Conservation (phyloP, 495 filamentous ascomycete species). For the Xylaria flabelliformis region DNA sequence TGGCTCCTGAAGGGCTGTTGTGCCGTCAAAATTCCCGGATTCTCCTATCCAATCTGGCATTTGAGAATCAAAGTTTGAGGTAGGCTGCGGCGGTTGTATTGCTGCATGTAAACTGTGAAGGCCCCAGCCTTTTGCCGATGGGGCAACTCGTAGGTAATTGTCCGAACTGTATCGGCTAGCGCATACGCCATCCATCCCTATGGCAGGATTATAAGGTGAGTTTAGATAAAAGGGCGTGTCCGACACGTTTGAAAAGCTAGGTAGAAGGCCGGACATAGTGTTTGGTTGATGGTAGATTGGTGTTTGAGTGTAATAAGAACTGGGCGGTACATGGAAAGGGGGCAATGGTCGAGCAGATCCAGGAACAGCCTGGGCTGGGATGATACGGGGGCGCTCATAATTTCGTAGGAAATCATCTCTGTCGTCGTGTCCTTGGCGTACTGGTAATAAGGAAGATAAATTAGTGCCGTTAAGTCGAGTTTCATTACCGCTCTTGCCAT, state of each 20-base stretch:
- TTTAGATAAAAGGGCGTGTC: constrained; percentile 22
- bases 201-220: constrained; percentile 12
- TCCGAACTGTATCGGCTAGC: constrained; percentile 21
- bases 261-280: constrained; percentile 14
- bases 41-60: constrained; percentile 25
- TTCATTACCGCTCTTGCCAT: neutral
- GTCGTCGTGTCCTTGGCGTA: neutral
- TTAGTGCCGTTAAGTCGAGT: neutral
- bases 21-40: neutral
- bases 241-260: constrained; percentile 22
- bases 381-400: neutral
- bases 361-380: neutral
- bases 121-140: constrained; percentile 27
- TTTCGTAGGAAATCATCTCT: neutral
- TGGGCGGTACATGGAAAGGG: neutral
- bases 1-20: constrained; percentile 9
- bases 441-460: neutral
- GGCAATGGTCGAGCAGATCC: neutral
- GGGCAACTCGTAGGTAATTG: constrained; percentile 21
- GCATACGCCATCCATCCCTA: constrained; percentile 1
- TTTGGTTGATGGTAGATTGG: neutral
- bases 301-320: neutral
- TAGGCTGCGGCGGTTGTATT: neutral
- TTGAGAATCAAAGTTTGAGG: constrained; percentile 14
- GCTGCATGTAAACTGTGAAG: constrained; percentile 27